A percentile compares a stretch with the other conserved stretches of the same genome.
Evolutionary conservation across 768 basidiomycete species (phyloP).

Genomic region (Exsudoporus frostii): DNA sequence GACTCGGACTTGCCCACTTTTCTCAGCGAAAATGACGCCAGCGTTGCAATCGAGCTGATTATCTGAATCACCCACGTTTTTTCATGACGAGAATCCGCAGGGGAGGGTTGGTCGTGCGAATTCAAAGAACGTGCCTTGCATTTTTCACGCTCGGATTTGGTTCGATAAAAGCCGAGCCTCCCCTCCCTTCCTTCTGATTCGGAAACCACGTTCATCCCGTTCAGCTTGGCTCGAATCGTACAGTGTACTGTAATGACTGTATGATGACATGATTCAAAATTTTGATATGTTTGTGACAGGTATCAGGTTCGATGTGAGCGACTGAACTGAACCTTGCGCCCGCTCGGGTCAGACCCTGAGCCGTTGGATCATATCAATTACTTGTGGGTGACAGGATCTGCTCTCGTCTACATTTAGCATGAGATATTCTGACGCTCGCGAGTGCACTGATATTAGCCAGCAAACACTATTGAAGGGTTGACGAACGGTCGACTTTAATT

Average conservation of each 20-base stretch:
- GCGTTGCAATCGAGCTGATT: not conserved
- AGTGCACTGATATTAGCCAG: not conserved
- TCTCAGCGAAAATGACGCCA: not conserved
- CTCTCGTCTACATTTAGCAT: not conserved
- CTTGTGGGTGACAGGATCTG: not conserved
- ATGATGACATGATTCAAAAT: not conserved
- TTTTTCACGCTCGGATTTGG: not conserved
- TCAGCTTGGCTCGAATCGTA: too few relatives aligned
- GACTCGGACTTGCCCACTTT: not conserved
- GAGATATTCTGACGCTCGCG: not conserved
- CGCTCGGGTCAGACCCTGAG: not conserved
- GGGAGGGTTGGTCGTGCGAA: not conserved
- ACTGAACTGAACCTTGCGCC: not conserved
- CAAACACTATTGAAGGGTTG: not conserved
- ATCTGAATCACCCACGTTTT: not conserved
- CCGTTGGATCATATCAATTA: not conserved
- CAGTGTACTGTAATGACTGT: not conserved
- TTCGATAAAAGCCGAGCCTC: not conserved
- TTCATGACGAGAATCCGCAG: not conserved
- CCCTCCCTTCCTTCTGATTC: too few relatives aligned
- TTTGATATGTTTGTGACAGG: not conserved
- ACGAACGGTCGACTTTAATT: not conserved
- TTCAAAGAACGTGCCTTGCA: not conserved
- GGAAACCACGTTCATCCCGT: not conserved
- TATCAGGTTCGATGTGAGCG: not conserved